Percentiles rank a stretch among this genome's conserved stretches.
phyloP scores from a whole-genome alignment of 164 flowering plant genomes.

The Houttuynia cordata region DNA sequence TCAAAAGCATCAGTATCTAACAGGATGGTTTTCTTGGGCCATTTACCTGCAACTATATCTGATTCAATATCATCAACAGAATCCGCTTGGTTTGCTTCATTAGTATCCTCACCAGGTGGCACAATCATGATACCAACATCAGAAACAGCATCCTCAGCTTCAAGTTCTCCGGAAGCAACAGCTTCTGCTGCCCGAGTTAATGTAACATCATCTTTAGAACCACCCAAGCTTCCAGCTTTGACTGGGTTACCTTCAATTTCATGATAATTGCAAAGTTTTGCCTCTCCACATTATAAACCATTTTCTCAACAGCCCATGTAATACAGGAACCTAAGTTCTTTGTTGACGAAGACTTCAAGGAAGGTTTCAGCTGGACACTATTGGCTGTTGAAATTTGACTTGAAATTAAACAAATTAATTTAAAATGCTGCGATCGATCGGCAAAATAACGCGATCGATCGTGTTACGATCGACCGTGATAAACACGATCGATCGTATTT shows the following conservation, averaged over 20 bases:
- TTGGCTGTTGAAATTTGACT: too few species aligned
- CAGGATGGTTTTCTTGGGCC: conserved; percentile 48
- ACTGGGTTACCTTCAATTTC: neutral
- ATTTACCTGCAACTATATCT: conserved; percentile 25
- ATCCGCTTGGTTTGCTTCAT: conserved; percentile 16
- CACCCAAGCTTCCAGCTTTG: conserved; percentile 2
- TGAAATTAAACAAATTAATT: too few species aligned
- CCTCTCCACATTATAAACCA: conserved; percentile 11
- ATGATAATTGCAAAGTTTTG: conserved; percentile 26
- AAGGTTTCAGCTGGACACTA: conserved; percentile 33
- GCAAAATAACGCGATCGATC: too few species aligned
- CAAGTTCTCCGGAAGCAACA: conserved; percentile 56
- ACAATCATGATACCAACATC: conserved; percentile 61
- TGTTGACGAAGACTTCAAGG: conserved; percentile 41
- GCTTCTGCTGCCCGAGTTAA: conserved; percentile 68
- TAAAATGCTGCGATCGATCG: too few species aligned
- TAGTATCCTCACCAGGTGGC: conserved; percentile 27
- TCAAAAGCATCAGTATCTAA: conserved; percentile 35
- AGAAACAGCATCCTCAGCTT: conserved; percentile 49
- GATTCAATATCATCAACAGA: conserved; percentile 22
- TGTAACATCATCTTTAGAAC: conserved; percentile 17
- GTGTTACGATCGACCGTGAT: too few species aligned
- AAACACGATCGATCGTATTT: too few species aligned
- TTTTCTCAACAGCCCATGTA: conserved; percentile 82
- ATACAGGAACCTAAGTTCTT: conserved; percentile 40